Base-by-base conservation (phyloP, 2,329 filamentous ascomycete genomes). In the Clarireedia monteithiana region DNA sequence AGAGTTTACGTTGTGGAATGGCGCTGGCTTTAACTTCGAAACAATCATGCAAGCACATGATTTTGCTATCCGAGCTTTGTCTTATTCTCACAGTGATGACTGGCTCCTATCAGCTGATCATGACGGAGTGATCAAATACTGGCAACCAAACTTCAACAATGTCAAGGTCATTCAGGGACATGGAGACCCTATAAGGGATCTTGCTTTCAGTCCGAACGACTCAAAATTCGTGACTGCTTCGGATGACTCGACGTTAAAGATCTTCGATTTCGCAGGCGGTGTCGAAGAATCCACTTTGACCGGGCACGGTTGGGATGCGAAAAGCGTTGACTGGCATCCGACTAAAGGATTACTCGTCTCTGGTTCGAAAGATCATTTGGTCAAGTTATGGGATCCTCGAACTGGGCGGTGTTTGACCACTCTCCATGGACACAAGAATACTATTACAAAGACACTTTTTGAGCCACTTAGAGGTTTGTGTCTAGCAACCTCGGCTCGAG, bases 31-130 rank as follows among this genome's bases (percentile, higher is more conserved):
- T 80, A 97, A 99, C 72, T 99, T 99, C 66, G 94, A 99, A 74
- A 97, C 94, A 3, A 96, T 99, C 27, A 96, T 96, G 88, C 91
- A 96, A 76, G 92, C 92, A 40, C 92, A 97, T 71, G 92, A 96
- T 72, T 84, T 85, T 55, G 88, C 89, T 39, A 91, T 96, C 62
- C 83, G 90, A 64, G 85, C 88, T 9, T 78, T 91, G 47, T 83
- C 84, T 62, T 99, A 96, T 76, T 95, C 94, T 2, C 89, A 97
- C 72, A 95, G 88, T 65, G 89, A 96, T 68, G 94, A 99, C 73
- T 99, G 94, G 92, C 78, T 99, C 12, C 82, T 99, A 53, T 97
- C 94, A 6, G 91, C 89, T 53, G 94, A 97, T 69, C 91, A 97
- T 71, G 91, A 94, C 64, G 94, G 94, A 56, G 81, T 94, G 60